These are phyloP conservation scores for Nitzschia inconspicua DNA, from an alignment of 108 stramenopile species.

Conservation along the genomic window DNA sequence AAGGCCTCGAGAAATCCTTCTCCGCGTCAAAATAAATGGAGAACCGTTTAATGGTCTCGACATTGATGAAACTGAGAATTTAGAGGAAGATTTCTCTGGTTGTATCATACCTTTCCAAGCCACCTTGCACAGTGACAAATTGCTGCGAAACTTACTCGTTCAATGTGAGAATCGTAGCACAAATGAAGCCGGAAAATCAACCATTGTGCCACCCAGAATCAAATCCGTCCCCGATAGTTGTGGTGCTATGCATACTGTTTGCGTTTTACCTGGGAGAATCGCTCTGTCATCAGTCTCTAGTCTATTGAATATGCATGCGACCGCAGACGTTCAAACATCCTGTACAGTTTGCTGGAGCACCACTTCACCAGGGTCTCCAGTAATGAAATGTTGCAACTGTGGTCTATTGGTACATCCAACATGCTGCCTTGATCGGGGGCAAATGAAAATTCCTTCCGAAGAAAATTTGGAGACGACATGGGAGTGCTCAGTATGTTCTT, in stretches of 20 bases:
- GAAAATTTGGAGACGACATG: not conserved
- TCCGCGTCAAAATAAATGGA: slow-evolving; percentile 61
- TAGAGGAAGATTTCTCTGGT: not conserved
- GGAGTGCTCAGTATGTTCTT: slow-evolving; percentile 16
- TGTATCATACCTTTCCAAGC: not conserved
- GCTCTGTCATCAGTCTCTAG: slow-evolving; percentile 15
- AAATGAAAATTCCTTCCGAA: not conserved
- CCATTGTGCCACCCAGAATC: slow-evolving; percentile 10
- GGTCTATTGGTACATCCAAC: slow-evolving; percentile 44
- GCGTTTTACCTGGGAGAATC: slow-evolving; percentile 54
- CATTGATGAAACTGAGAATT: not conserved
- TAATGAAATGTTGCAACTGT: slow-evolving; percentile 47
- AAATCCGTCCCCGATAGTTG: slow-evolving; percentile 49
- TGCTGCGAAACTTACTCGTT: not conserved
- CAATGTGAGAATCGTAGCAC: not conserved
- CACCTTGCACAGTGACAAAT: not conserved
- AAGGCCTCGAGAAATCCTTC: slow-evolving; percentile 55
- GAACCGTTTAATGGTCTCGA: slow-evolving; percentile 10
- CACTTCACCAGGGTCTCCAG: slow-evolving; percentile 20
- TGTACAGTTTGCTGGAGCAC: slow-evolving; percentile 69
- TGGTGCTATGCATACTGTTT: slow-evolving; percentile 47
- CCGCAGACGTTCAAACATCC: not conserved
- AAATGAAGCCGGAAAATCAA: not conserved
- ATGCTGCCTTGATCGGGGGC: slow-evolving; percentile 39
- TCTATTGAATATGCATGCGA: no score